phyloP scores from a whole-genome alignment of 495 filamentous ascomycete species.

The Aspergillus conjunctus region DNA sequence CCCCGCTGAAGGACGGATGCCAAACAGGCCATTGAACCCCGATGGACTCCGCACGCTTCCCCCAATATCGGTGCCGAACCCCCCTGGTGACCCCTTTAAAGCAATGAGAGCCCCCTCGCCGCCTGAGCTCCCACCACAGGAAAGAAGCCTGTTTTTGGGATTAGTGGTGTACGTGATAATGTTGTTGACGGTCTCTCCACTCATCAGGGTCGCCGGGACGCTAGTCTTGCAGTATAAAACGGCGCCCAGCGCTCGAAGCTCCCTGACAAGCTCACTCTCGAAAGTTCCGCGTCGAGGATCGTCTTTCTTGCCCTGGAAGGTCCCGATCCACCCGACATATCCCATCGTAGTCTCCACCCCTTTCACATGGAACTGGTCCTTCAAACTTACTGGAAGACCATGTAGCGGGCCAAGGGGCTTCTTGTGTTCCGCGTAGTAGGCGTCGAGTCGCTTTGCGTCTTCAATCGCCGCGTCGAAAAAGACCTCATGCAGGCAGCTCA shows the following conservation, averaged over 20 bases:
- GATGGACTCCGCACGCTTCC: slow-evolving; percentile 70
- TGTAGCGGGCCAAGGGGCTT: slow-evolving; percentile 60
- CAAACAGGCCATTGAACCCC: slow-evolving; percentile 64
- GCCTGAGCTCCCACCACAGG: slow-evolving; percentile 59
- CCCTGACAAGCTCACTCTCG: slow-evolving; percentile 54
- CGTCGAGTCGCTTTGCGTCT: slow-evolving; percentile 61
- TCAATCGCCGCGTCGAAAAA: slow-evolving; percentile 64
- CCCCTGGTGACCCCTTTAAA: slow-evolving; percentile 55
- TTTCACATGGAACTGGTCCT: slow-evolving; percentile 72
- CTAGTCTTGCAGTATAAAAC: slow-evolving; percentile 68
- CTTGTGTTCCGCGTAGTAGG: slow-evolving; percentile 50
- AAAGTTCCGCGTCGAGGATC: slow-evolving; percentile 39
- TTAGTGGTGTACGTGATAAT: slow-evolving; percentile 56
- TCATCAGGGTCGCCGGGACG: slow-evolving; percentile 63
- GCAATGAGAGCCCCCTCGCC: slow-evolving; percentile 64
- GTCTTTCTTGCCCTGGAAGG: slow-evolving; percentile 50
- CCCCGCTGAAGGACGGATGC: slow-evolving; percentile 50
- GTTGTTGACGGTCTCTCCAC: slow-evolving; percentile 60
- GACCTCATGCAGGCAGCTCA: slow-evolving; percentile 63
- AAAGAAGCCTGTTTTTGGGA: slow-evolving; percentile 50
- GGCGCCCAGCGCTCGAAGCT: slow-evolving; percentile 59
- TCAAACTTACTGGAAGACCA: slow-evolving; percentile 66
- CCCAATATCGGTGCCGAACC: slow-evolving; percentile 72
- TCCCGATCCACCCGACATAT: slow-evolving; percentile 56
- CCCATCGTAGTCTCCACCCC: slow-evolving; percentile 68